phyloP scores from a whole-genome alignment of 495 filamentous ascomycete genomes.

The Aspergillus olivimuriae region DNA sequence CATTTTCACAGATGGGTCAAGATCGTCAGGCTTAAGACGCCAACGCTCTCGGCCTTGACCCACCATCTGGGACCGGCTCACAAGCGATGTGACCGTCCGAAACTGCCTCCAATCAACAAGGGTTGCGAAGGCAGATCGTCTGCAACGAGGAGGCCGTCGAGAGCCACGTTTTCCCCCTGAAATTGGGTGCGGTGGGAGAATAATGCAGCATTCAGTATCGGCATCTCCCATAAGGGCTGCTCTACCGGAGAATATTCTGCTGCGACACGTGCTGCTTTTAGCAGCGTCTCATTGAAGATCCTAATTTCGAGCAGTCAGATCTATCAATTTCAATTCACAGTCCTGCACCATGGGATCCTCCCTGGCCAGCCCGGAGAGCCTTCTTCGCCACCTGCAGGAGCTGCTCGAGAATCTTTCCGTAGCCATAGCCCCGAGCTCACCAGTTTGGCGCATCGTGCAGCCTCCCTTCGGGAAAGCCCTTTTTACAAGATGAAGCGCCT shows the following conservation, averaged over 20 bases:
- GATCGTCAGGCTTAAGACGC: background rate
- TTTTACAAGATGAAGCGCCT: background rate
- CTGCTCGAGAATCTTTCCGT: background rate
- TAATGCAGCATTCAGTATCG: too few species aligned
- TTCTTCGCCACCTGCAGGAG: background rate
- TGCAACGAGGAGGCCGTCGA: too few species aligned
- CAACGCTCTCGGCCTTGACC: background rate
- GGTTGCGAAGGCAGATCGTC: too few species aligned
- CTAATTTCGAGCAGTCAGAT: too few species aligned
- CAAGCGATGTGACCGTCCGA: background rate
- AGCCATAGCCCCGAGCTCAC: background rate
- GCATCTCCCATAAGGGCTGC: too few species aligned
- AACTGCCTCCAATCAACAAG: too few species aligned
- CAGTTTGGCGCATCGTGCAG: background rate
- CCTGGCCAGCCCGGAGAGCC: background rate
- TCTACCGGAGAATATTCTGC: too few species aligned
- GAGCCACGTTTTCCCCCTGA: too few species aligned
- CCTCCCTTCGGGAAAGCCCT: background rate
- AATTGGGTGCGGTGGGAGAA: too few species aligned
- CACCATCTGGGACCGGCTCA: background rate
- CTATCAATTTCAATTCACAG: too few species aligned
- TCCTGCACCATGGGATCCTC: background rate
- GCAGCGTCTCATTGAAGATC: too few species aligned
- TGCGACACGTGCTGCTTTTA: too few species aligned
- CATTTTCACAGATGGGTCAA: background rate